Evolutionary conservation across 495 filamentous ascomycete species (phyloP), one percentile per base, ranked within the genome.

Genomic region (Acidiella bohemica): DNA sequence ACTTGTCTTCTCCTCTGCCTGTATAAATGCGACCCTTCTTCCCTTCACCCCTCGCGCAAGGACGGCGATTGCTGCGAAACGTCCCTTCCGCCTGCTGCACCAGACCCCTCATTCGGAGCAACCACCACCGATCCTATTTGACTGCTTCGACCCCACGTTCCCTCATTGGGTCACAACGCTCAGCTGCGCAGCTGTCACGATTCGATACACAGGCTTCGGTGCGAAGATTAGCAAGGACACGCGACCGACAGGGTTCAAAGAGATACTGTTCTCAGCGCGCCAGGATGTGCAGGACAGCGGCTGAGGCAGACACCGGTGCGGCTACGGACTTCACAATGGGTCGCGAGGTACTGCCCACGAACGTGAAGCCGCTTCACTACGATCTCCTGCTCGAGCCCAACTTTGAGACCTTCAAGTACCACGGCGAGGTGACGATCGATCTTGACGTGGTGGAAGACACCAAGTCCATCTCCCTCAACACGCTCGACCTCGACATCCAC

Each of bases 381-480:
- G 67, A 80, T 57, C 62, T 85, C 34, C 78, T 74, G 14, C 63
- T 85, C 19, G 80, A 85, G 63, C 80, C 80, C 38, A 65, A 84
- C 59, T 71, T 85, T 46, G 61, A 71, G 40, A 75, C 70, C 41
- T 73, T 81, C 54, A 79, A 68, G 32, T 85, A 80, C 56, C 63
- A 81, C 29, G 80, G 80, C 27, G 73, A 62, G 36, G 77, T 81
- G 9, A 60, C 67, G 19, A 78, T 85, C 53, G 71, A 80, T 49
- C 74, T 97, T 52, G 80, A 93, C 54, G 79, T 95, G 25, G 67
- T 69, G 42, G 84, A 94, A 55, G 81, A 90, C 50, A 81, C 83
- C 46, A 84, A 67, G 49, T 84, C 82, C 18, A 78, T 97, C 54
- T 76, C 84, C 25, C 73, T 97, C 47, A 93, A 97, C 60, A 78